These are phyloP conservation scores for Cladosporium sp. DNA, from an alignment of 2,329 filamentous ascomycete species.

Conservation along the genomic window DNA sequence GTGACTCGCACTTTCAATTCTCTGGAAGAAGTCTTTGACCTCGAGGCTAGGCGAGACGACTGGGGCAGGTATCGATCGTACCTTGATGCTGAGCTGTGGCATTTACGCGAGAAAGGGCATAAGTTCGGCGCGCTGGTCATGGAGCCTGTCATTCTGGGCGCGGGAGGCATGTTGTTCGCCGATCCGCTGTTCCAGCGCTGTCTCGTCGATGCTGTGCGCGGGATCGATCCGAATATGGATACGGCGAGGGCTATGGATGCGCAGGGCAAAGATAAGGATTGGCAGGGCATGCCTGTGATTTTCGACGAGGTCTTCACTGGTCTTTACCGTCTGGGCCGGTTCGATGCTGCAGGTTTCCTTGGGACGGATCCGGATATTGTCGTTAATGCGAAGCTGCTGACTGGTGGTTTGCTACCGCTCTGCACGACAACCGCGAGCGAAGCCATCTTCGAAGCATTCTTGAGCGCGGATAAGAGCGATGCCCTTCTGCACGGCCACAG, in stretches of 20 bases:
- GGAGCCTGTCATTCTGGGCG: conserved; percentile 77
- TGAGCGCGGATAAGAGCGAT: conserved; percentile 71
- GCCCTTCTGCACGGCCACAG: conserved; percentile 82
- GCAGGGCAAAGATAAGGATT: conserved; percentile 41
- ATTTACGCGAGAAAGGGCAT: conserved; percentile 57
- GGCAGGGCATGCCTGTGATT: conserved; percentile 75
- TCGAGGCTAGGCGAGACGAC: conserved; percentile 40
- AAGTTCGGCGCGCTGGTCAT: conserved; percentile 75
- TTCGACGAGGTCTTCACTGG: conserved; percentile 90
- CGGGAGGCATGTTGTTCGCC: conserved; percentile 81
- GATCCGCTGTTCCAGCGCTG: conserved; percentile 79
- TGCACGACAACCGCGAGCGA: conserved; percentile 75
- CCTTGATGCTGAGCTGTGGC: conserved; percentile 57
- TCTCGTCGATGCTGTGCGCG: conserved; percentile 67
- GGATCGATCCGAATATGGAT: conserved; percentile 18
- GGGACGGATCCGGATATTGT: conserved; percentile 69
- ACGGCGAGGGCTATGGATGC: conserved; percentile 19
- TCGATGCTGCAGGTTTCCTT: conserved; percentile 70
- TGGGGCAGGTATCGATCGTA: conserved; percentile 59
- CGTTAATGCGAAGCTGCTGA: conserved; percentile 81
- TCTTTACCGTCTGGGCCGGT: conserved; percentile 75
- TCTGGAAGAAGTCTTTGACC: conserved; percentile 39
- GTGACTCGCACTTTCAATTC: conserved; percentile 32
- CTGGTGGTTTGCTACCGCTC: conserved; percentile 75
- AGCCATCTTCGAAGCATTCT: conserved; percentile 70